Base-by-base conservation (phyloP, 2,329 filamentous ascomycete species). In the Hymenoscyphus fraxineus region DNA sequence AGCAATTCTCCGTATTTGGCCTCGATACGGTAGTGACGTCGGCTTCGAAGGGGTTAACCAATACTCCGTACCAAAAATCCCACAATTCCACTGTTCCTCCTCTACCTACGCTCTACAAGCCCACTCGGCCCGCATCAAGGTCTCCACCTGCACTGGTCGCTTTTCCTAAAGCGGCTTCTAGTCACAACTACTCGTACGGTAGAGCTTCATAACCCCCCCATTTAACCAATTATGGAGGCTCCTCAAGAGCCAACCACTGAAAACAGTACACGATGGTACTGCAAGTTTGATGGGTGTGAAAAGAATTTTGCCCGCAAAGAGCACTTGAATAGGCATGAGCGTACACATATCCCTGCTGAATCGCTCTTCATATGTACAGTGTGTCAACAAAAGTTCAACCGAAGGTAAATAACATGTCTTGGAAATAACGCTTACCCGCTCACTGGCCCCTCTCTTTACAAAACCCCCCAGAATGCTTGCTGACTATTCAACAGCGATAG, bases 241-340 rank as follows among this genome's bases (percentile, higher is more conserved):
- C 44, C 44, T 51, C 44, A 7, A 22, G 31, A 13, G 1, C 19
- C 55, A 57, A 38, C 55, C 27, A 38, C 35, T 16, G 55, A 38
- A n/a, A 38, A 12, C 55, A 57, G 55, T 59, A 31, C 35, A 19
- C 56, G 64, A 44, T 60, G 41, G 60, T 15, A 31, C 12, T 73
- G 72, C 61, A 61, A 60, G n/a, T 64, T 64, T 31, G 55, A 47
- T 31, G 67, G 63, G 1, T 73, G 72, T 55, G 68, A 64, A n/a
- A 72, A 69, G 51, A 63, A 64, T 2, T 73, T 73, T 40, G 63
- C 62, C 7, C 61, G 72, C 7, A 73, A 72, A 51, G 72, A 73
- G 59, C 72, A 73, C 59, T 63, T 73, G 27, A 67, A 65, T 10
- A 67, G 72, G 3, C 72, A 73, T 58, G 65, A 70, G 55, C 65